These are phyloP conservation scores for Fonsecaea monophora DNA, from an alignment of 2,329 filamentous ascomycete species.

Conservation along the genomic window DNA sequence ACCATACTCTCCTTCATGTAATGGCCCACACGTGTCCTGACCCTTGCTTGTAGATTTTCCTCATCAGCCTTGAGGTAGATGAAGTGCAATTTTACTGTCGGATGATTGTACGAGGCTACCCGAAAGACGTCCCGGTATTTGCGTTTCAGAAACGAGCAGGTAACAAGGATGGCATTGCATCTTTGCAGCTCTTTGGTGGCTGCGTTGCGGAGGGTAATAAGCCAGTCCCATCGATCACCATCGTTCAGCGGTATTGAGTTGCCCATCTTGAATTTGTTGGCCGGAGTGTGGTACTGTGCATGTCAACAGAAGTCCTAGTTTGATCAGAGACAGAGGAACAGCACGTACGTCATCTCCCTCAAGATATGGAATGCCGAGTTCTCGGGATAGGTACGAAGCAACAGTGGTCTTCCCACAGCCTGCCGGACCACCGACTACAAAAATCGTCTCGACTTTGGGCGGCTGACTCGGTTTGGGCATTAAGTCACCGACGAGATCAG, in stretches of 20 bases:
- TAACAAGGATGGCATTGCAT: constrained; percentile 84
- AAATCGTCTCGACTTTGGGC: too few species aligned
- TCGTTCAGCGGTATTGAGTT: constrained; percentile 84
- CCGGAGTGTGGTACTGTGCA: constrained; percentile 56
- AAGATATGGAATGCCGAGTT: constrained; percentile 72
- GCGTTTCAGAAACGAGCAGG: constrained; percentile 93
- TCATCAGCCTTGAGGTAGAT: constrained; percentile 85
- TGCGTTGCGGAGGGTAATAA: constrained; percentile 75
- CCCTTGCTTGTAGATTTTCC: constrained; percentile 75
- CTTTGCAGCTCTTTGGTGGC: constrained; percentile 52
- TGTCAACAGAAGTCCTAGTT: constrained; percentile 25
- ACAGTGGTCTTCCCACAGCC: constrained; percentile 82
- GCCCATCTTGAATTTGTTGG: constrained; percentile 92
- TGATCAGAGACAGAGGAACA: constrained; percentile 43
- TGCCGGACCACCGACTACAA: too few species aligned
- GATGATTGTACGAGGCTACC: constrained; percentile 76
- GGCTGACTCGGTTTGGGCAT: too few species aligned
- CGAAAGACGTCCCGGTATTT: constrained; percentile 95
- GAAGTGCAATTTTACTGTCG: constrained; percentile 82
- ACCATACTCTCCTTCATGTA: constrained; percentile 99
- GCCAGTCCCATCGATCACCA: constrained; percentile 97
- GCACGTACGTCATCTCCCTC: constrained; percentile 83
- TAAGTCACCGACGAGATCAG: too few species aligned
- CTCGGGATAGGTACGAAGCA: constrained; percentile 68
- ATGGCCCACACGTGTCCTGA: constrained; percentile 76